Evolutionary conservation across 306 rosid species (phyloP), one percentile per base, ranked within the genome.

Genomic region (Fagus crenata): DNA sequence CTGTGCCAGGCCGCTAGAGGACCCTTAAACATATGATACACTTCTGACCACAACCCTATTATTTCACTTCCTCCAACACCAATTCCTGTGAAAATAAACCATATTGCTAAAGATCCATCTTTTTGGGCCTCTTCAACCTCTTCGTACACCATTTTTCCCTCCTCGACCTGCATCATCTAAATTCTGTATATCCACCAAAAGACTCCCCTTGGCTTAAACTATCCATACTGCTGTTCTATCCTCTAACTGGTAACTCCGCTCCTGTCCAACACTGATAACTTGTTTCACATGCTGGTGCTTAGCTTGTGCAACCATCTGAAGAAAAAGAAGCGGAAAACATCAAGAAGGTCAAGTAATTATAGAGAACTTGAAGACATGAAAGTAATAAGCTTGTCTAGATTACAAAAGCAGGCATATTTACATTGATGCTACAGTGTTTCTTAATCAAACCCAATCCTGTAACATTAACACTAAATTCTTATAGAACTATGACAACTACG

Each of bases 291-390:
- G 75, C 49, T 49, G 32, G 79, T 78, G 75, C 75, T 83, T 87
- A 59, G 81, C 85, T 59, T 55, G 80, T 22, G 43, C 82, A 79
- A 60, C 84, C 81, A 77, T 83, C 92, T 90, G 90, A 31, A 55
- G 12, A 77, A 69, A 42, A 40, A 63, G 71, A 75, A 67, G 17
- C 69, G 74, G 28, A 81, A 75, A 42, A 60, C 13, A 74, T 80
- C 65, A 80, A 71, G 8, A 71, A 7, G 2, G 49, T 69, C 78
- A 63, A 43, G 37, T 59, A 78, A 65, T 65, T 14, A 74, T 53
- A 37, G 12, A 73, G 63, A 43, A 70, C 37, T 70, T 53, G 31
- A 67, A 43, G 63, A 71, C 6, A 2, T 7, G 1, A 40, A n/a
- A 72, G 54, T 36, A 74, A 49, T 35, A 22, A 31, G 35, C 56